A percentile compares a stretch with the other conserved stretches of the same genome.
Conservation (phyloP, 495 filamentous ascomycete genomes). For the Neurospora sp. region DNA sequence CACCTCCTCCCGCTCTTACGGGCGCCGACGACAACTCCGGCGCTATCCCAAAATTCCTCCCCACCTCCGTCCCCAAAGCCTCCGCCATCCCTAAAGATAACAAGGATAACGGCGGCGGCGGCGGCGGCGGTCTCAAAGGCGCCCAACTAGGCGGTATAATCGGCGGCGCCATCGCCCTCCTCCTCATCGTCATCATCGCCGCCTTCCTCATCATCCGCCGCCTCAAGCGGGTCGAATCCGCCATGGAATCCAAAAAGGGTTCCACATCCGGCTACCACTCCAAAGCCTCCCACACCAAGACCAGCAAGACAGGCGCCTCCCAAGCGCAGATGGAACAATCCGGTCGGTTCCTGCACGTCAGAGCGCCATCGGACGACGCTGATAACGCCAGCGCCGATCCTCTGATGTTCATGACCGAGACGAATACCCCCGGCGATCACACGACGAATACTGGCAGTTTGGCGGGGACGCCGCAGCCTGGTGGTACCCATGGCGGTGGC, state of each 20-base stretch:
- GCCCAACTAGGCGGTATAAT: conserved; percentile 34
- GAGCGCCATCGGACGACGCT: conserved; percentile 5
- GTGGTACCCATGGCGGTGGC: neutral
- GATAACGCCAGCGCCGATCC: conserved; percentile 18
- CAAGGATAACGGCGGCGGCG: conserved; percentile 1
- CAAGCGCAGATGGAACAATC: conserved; percentile 18
- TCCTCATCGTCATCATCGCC: conserved; percentile 26
- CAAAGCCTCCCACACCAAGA: conserved; percentile 2
- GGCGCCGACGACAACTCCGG: conserved; percentile 1
- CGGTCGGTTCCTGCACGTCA: conserved; percentile 10
- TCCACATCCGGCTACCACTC: conserved; percentile 17
- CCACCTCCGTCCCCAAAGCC: conserved; percentile 29
- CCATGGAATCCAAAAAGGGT: conserved; percentile 20
- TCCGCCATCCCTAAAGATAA: conserved; percentile 6
- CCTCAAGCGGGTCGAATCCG: conserved; percentile 23
- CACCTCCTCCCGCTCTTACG: conserved; percentile 8
- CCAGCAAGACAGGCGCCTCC: neutral
- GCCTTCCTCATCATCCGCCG: conserved; percentile 29
- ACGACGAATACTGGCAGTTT: conserved; percentile 1
- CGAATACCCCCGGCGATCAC: neutral
- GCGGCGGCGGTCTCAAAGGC: conserved; percentile 18
- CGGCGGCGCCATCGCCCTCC: conserved; percentile 28
- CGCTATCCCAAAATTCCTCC: conserved; percentile 25
- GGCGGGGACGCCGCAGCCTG: conserved; percentile 6
- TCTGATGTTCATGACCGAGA: conserved; percentile 7